Conservation (phyloP, 108 stramenopile genomes). For the Cyclotella cryptica region DNA sequence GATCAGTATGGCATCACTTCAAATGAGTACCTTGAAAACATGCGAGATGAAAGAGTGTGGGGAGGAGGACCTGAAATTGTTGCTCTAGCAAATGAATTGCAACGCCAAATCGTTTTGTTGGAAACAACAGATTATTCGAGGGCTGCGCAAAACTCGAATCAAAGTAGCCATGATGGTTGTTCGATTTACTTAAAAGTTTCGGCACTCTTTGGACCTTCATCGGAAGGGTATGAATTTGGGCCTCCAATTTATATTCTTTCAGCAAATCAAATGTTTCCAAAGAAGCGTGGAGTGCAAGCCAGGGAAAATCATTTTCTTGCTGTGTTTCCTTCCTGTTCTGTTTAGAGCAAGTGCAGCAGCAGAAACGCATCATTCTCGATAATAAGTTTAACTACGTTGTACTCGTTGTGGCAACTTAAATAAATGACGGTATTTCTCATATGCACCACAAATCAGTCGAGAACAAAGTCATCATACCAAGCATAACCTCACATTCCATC, state of each 20-base stretch:
- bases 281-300: slow-evolving; percentile 13
- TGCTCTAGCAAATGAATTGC: slow-evolving; percentile 86
- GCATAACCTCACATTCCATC: too few species aligned
- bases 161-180: neutral
- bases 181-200: slow-evolving; percentile 23
- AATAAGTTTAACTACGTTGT: too few species aligned
- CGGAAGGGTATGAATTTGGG: slow-evolving; percentile 23
- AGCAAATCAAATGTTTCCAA: slow-evolving; percentile 60
- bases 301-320: slow-evolving; percentile 72
- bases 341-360: neutral
- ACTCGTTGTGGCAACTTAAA: too few species aligned
- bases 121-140: slow-evolving; percentile 22
- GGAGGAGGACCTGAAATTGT: slow-evolving; percentile 97
- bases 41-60: slow-evolving; percentile 90
- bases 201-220: slow-evolving; percentile 62
- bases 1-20: slow-evolving; percentile 71
- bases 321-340: slow-evolving; percentile 30
- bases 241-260: slow-evolving; percentile 50
- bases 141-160: neutral
- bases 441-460: too few species aligned
- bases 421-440: too few species aligned
- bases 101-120: slow-evolving; percentile 84
- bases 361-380: too few species aligned
- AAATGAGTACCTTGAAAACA: slow-evolving; percentile 79
- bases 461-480: too few species aligned